Conservation (phyloP, 768 basidiomycete species). For the Butyriboletus loyo region DNA sequence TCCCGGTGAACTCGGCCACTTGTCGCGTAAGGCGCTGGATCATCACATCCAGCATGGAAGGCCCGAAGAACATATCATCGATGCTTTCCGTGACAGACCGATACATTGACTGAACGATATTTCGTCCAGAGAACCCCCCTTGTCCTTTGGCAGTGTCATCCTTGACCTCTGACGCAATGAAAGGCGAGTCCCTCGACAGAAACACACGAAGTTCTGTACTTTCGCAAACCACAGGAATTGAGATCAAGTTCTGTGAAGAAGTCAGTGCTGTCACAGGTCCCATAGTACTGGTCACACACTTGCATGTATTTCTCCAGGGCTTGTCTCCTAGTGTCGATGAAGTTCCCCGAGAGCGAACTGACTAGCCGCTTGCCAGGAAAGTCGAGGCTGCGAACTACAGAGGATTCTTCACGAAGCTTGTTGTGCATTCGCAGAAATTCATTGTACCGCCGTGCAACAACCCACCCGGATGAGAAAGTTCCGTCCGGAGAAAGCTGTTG, state of each 20-base stretch:
- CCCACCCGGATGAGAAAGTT: conserved; percentile 83
- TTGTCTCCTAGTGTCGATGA: conserved; percentile 75
- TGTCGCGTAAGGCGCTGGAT: conserved; percentile 87
- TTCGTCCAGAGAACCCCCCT: conserved; percentile 60
- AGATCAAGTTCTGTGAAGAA: conserved; percentile 58
- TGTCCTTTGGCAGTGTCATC: conserved; percentile 40
- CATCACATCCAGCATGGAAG: conserved; percentile 94
- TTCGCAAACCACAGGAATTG: conserved; percentile 73
- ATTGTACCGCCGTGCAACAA: conserved; percentile 90
- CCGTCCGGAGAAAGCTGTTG: conserved; percentile 84
- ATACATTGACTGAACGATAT: conserved; percentile 84
- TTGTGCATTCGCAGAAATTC: conserved; percentile 91
- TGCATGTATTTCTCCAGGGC: conserved; percentile 90
- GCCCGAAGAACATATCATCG: conserved; percentile 96
- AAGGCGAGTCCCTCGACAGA: conserved; percentile 84
- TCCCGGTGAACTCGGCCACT: conserved; percentile 84
- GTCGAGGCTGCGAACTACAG: conserved; percentile 66
- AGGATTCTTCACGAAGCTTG: conserved; percentile 74
- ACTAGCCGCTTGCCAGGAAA: conserved; percentile 95
- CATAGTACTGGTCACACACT: conserved; percentile 39
- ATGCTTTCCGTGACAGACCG: conserved; percentile 91
- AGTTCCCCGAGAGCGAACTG: conserved; percentile 79
- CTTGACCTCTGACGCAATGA: conserved; percentile 55
- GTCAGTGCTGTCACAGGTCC: neutral
- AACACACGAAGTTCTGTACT: conserved; percentile 81